Evolutionary conservation across 139 green algal genomes (phyloP), one percentile per base, ranked within the genome.

Genomic region (Zygnema cylindricum): DNA sequence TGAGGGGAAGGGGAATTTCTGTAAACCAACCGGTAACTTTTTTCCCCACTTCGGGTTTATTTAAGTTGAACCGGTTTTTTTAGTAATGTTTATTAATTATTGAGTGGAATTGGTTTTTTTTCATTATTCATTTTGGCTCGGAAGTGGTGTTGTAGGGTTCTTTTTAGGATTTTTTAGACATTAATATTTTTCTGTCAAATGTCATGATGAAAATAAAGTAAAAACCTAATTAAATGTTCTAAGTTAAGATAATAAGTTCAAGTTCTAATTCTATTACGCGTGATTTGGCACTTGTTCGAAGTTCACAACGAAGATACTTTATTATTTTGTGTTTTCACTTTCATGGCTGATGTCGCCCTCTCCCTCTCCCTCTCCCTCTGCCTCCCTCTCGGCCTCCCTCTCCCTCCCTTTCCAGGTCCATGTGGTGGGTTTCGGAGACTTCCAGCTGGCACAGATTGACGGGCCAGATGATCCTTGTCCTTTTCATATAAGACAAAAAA

Each of bases 371-470:
- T 0, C 1, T 11, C 42, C 11, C 16, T n/a, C 78, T 35, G 25
- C 1, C 78, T 86, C 23, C 25, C 40, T 86, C 78, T 2, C 2
- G 1, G 32, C 2, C 40, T 30, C 82, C 55, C 30, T 81, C 23
- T 3, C 40, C 54, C 2, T 81, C n/a, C 16, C 3, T 69, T n/a
- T 35, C 22, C 36, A 88, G 84, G 84, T 91, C 38, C 87, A 91
- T 39, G 55, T 91, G 7, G 41, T 82, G 40, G 87, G 87, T 16
- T 23, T 88, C 30, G 87, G 87, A 0, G 83, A 90, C 84, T 91
- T 86, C 54, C 87, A 91, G 43, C 69, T 91, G 0, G 35, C 49
- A 33, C 55, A 90, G 30, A 91, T 91, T 30, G 85, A 91, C 55
- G 54, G 86, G 25, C 54, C 57, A 2, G 38, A 75, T 22, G 87